A percentile compares a stretch with the other conserved stretches of the same genome.
phyloP scores from a whole-genome alignment of 2,329 filamentous ascomycete genomes.

The Teratosphaeria zuluensis region DNA sequence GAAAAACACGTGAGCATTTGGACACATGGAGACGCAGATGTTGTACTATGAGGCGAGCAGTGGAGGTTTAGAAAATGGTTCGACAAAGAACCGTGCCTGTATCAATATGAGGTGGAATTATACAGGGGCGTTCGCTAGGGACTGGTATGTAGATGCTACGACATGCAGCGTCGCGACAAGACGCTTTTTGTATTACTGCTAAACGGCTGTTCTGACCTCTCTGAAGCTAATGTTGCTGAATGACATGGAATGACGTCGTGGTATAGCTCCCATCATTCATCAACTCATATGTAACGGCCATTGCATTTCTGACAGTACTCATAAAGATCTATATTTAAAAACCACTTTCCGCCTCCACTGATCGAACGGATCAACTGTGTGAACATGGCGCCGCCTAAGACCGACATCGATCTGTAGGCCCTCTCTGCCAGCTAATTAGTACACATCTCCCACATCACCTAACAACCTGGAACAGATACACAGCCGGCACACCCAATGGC shows the following conservation, averaged over 20 bases:
- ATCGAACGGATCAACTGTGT: not conserved
- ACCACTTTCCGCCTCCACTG: not conserved
- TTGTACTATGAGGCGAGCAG: not conserved
- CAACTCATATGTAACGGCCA: not conserved
- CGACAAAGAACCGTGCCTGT: not conserved
- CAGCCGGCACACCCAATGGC: slow-evolving; percentile 25
- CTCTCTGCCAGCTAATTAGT: not conserved
- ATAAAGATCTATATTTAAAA: not conserved
- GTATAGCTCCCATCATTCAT: not conserved
- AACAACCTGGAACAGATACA: slow-evolving; percentile 12
- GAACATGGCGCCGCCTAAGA: not conserved
- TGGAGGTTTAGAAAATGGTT: not conserved
- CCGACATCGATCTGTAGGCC: not conserved
- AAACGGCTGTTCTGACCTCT: not conserved
- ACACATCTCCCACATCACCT: not conserved
- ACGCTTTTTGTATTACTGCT: not conserved
- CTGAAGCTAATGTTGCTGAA: not conserved
- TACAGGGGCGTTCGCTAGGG: not conserved
- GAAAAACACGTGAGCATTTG: not conserved
- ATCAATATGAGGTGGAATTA: not conserved
- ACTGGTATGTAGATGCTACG: not conserved
- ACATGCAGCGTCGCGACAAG: not conserved
- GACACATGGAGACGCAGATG: not conserved
- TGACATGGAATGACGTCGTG: not conserved
- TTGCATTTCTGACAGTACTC: not conserved